A percentile compares a stretch with the other conserved stretches of the same genome.
phyloP scores from a whole-genome alignment of 169 alveolate genomes.

The Cyclospora cayetanensis region DNA sequence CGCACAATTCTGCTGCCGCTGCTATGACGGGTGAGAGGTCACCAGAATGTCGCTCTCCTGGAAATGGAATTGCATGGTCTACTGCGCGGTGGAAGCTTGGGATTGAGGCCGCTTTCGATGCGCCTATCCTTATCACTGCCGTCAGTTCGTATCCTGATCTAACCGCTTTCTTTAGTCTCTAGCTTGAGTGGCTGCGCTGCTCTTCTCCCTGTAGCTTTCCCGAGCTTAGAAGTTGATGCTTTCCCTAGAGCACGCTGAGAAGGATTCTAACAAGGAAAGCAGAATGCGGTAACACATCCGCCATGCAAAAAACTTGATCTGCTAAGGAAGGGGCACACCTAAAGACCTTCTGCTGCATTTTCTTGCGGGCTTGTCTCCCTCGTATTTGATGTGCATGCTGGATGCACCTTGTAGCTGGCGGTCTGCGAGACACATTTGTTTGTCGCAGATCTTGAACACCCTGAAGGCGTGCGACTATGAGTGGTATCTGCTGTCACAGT shows the following conservation, averaged over 20 bases:
- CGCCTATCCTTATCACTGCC: conserved; percentile 67
- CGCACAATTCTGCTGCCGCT: neutral
- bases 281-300: too few relatives aligned
- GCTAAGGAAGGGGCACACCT: too few relatives aligned
- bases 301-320: too few relatives aligned
- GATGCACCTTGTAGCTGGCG: neutral
- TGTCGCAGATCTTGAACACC: conserved; percentile 70
- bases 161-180: too few relatives aligned
- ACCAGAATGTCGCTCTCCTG: conserved; percentile 21
- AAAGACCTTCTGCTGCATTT: neutral
- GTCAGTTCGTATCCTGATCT: too few relatives aligned
- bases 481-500: conserved; percentile 70
- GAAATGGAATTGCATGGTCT: conserved; percentile 26
- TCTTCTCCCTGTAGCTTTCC: too few relatives aligned
- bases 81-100: conserved; percentile 74
- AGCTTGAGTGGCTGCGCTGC: too few relatives aligned
- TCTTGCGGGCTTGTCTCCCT: neutral
- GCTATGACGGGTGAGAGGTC: conserved; percentile 9
- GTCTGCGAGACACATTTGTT: neutral
- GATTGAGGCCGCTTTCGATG: conserved; percentile 69
- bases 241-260: too few relatives aligned
- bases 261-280: too few relatives aligned
- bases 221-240: too few relatives aligned
- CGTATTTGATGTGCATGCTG: neutral
- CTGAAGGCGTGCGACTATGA: conserved; percentile 73